Evolutionary conservation across 768 basidiomycete genomes (phyloP), one percentile per base, ranked within the genome.

Genomic region (Lactarius tabidus): DNA sequence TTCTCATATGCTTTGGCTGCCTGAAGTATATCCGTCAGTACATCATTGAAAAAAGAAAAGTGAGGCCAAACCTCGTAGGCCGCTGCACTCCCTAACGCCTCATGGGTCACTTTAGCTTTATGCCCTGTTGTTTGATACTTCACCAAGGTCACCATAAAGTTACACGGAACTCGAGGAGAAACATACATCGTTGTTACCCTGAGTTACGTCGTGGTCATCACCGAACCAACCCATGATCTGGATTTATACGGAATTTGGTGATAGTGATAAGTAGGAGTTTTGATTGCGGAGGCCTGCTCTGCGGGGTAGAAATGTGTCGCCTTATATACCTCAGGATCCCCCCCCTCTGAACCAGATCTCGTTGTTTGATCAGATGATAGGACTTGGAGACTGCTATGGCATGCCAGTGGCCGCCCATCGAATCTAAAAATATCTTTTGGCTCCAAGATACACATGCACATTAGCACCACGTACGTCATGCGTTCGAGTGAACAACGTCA

Each of bases 81-180:
- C 8, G 88, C 88, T 53, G 89, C 89, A 48, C 76, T 86, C 54
- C 85, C 85, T 67, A 90, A 80, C 52, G 89, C 72, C 75, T 90
- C 84, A 73, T 90, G 88, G 10, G 85, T 83, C 60, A 88, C 75
- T 62, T 75, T 60, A 2, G 87, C 83, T 75, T 86, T 76, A 78
- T 35, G 62, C 4, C 12, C 8, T 10, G 41, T 6, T 6, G 0
- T 3, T 38, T 63, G 23, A n/a, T 39, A 57, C 64, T 61, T 23
- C 35, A n/a, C 29, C 7, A 5, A 23, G 38, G 38, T 57, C 8
- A 28, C 12, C 38, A 57, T 36, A 55, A 7, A 15, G 48, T 41
- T 7, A 45, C 29, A 33, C 36, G 3, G 8, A 12, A 18, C 10
- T 7, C 39, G 36, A 58, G 20, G 18, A 28, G 7, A 28, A 29